phyloP scores from a whole-genome alignment of 495 filamentous ascomycete genomes.

The Penicillium coprophilum region DNA sequence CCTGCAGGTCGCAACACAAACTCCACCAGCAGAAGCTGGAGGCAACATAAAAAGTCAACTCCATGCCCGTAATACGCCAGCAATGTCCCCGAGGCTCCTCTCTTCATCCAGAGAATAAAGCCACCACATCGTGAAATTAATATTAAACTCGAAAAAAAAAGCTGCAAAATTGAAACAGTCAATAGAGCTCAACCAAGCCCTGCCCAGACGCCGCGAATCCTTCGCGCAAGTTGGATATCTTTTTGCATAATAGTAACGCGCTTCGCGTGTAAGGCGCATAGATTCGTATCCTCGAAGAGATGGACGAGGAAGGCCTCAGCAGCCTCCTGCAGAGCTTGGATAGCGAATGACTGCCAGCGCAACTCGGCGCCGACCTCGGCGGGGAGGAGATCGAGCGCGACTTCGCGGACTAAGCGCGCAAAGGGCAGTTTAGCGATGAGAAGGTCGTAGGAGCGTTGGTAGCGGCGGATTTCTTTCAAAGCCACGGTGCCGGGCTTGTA shows the following conservation, averaged over 20 bases:
- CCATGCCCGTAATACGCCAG: slow-evolving; percentile 23
- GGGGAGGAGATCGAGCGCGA: slow-evolving; percentile 60
- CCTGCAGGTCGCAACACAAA: slow-evolving; percentile 1
- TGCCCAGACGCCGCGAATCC: slow-evolving; percentile 74
- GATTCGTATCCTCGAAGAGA: slow-evolving; percentile 92
- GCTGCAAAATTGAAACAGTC: slow-evolving; percentile 4
- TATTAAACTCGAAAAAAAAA: slow-evolving; percentile 12
- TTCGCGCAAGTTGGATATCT: slow-evolving; percentile 84
- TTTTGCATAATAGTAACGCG: slow-evolving; percentile 97
- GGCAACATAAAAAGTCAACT: slow-evolving; percentile 7
- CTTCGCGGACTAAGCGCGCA: slow-evolving; percentile 84
- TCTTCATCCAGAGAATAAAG: neutral
- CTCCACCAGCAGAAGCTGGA: slow-evolving; percentile 2
- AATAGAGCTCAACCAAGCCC: slow-evolving; percentile 52
- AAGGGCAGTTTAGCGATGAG: slow-evolving; percentile 82
- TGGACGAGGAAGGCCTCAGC: slow-evolving; percentile 91
- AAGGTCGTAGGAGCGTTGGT: slow-evolving; percentile 80
- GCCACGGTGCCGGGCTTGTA: slow-evolving; percentile 86
- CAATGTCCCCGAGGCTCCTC: neutral
- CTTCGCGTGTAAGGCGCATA: slow-evolving; percentile 95
- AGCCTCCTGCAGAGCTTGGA: slow-evolving; percentile 87
- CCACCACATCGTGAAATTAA: slow-evolving; percentile 5
- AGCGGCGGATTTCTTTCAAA: slow-evolving; percentile 79
- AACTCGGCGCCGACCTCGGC: slow-evolving; percentile 56
- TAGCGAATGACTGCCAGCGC: slow-evolving; percentile 91